Evolutionary conservation across 345 rosid genomes (phyloP), one percentile per base, ranked within the genome.

Genomic region (Salix suchowensis): DNA sequence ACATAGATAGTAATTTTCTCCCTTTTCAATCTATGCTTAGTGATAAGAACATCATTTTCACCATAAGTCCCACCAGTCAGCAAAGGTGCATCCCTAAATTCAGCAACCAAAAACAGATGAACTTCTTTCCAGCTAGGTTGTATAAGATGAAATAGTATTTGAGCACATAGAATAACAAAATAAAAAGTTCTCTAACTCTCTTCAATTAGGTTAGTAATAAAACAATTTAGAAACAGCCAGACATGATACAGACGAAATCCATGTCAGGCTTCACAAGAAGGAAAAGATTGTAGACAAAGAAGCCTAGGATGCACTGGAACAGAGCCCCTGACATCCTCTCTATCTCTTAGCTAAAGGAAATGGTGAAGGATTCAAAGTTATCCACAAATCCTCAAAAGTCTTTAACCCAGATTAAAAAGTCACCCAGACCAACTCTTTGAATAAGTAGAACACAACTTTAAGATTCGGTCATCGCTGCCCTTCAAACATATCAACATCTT

Each of bases 1-100:
- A 92, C 84, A 82, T 91, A 96, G 54, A 89, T 88, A 11, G 91
- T 93, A 40, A 93, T 81, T 83, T 92, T 96, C 68, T 92, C 97
- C 68, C 71, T 79, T 87, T 92, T 96, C 81, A 96, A 76, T 81
- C 85, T 78, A 72, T 74, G 78, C 62, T 86, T 88, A 66, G 75
- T 34, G 32, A 76, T 42, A 58, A 42, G 66, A 42, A 74, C 92
- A 78, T 87, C 82, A 19, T 85, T 80, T 76, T 86, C 92, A 74
- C 87, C 88, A 78, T 91, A 96, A 67, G 84, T 76, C 52, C 89
- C 90, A 72, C 71, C 46, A 42, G 65, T 65, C 77, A 96, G 87
- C 68, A 93, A 76, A 81, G 91, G 83, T 39, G 70, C 77, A 89
- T 96, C 98, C 98, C 99, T 96, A 75, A 73, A 86, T 71, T 50